Evolutionary conservation across 2,329 filamentous ascomycete genomes (phyloP).

Genomic region (Diplodia scrobiculata): DNA sequence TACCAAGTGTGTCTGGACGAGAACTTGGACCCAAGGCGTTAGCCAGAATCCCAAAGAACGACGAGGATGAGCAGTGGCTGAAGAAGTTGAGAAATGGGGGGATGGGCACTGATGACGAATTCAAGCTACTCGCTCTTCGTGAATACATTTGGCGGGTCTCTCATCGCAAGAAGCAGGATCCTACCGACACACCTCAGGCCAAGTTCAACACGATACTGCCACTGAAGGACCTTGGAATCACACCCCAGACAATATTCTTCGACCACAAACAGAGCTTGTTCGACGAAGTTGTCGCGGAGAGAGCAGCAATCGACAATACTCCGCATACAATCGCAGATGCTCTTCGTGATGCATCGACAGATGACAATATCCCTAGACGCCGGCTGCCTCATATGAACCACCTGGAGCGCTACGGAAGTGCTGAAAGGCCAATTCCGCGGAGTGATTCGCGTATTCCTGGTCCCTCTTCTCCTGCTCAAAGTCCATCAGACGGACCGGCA

Average conservation of each 20-base stretch:
- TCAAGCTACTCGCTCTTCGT: conserved; percentile 79
- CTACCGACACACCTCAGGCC: conserved; percentile 52
- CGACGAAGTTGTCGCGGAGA: conserved; percentile 40
- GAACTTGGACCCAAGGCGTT: conserved; percentile 62
- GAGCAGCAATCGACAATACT: conserved; percentile 41
- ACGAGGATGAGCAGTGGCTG: conserved; percentile 96
- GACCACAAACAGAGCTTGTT: conserved; percentile 68
- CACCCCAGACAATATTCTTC: conserved; percentile 88
- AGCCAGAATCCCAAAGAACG: conserved; percentile 70
- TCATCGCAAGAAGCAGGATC: conserved; percentile 60
- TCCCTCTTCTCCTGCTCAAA: conserved; percentile 30
- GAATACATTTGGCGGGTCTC: conserved; percentile 91
- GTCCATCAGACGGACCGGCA: conserved; percentile 35
- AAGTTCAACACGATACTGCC: conserved; percentile 69
- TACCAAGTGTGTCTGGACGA: conserved; percentile 59
- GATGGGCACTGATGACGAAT: conserved; percentile 78
- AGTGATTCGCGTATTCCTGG: conserved; percentile 38
- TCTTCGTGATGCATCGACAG: conserved; percentile 83
- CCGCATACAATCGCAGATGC: conserved; percentile 87
- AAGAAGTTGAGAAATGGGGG: conserved; percentile 80
- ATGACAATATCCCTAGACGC: conserved; percentile 61
- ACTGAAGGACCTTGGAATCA: conserved; percentile 73
- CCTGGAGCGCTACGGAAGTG: conserved; percentile 38
- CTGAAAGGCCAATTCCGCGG: not conserved
- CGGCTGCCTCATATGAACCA: conserved; percentile 47